Conservation (phyloP, 805 yeast genomes). For the Blastobotrys attinorum region DNA sequence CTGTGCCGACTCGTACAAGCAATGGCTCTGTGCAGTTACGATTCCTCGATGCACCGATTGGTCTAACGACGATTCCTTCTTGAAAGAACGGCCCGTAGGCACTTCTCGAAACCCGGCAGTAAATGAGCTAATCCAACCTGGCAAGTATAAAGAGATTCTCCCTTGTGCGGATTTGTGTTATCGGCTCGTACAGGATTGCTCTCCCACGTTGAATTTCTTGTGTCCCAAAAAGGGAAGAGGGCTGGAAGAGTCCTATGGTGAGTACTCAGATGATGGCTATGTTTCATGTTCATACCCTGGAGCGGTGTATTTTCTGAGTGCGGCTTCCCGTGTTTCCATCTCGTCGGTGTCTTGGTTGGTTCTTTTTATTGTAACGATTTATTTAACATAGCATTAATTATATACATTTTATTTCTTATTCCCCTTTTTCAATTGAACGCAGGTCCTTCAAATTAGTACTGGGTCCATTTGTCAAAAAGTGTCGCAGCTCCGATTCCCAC, state of each 20-base stretch:
- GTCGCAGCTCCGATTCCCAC: slow-evolving; percentile 40
- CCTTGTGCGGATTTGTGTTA: slow-evolving; percentile 84
- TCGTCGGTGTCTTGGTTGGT: neutral
- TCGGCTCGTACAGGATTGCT: slow-evolving; percentile 75
- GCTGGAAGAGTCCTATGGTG: slow-evolving; percentile 24
- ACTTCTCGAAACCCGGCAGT: slow-evolving; percentile 56
- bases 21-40: slow-evolving; percentile 85
- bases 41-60: slow-evolving; percentile 75
- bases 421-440: neutral
- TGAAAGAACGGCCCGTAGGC: slow-evolving; percentile 37
- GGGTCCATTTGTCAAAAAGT: slow-evolving; percentile 5
- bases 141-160: slow-evolving; percentile 64
- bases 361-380: neutral
- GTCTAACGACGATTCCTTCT: slow-evolving; percentile 28
- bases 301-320: slow-evolving; percentile 23
- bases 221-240: slow-evolving; percentile 48
- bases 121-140: slow-evolving; percentile 46
- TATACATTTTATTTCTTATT: neutral
- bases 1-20: slow-evolving; percentile 62
- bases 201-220: slow-evolving; percentile 60
- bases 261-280: slow-evolving; percentile 24
- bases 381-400: slow-evolving; percentile 1
- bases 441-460: neutral
- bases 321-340: slow-evolving; percentile 2
- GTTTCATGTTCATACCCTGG: slow-evolving; percentile 32